Evolutionary conservation across 495 filamentous ascomycete species (phyloP).

Genomic region (Aspergillus haitiensis): DNA sequence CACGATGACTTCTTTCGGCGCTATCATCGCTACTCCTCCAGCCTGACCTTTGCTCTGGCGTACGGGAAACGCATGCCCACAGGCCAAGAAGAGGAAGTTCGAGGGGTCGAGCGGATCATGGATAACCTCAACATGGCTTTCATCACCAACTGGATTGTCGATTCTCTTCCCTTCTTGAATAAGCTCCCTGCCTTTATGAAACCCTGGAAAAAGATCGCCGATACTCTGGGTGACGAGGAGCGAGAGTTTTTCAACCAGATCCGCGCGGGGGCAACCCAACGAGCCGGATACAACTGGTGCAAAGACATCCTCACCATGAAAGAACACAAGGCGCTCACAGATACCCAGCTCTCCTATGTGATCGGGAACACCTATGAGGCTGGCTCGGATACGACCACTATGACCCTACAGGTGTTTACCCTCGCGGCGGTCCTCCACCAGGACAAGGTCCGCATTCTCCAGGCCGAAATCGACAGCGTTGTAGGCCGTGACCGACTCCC

Average conservation of each 20-base stretch:
- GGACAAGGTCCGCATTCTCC: conserved; percentile 18
- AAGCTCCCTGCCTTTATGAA: conserved; percentile 42
- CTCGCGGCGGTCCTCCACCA: conserved; percentile 30
- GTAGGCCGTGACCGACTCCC: conserved; percentile 43
- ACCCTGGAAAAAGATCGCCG: conserved; percentile 54
- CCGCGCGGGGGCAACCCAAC: not conserved
- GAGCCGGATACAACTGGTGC: conserved; percentile 1
- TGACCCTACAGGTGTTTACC: conserved; percentile 31
- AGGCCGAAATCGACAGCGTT: conserved; percentile 34
- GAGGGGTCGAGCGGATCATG: conserved; percentile 26
- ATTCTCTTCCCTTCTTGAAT: conserved; percentile 44
- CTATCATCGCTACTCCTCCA: conserved; percentile 59
- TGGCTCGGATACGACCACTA: conserved; percentile 38
- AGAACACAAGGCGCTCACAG: conserved; percentile 13
- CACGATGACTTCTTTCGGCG: conserved; percentile 50
- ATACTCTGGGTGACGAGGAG: conserved; percentile 5
- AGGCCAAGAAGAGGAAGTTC: conserved; percentile 31
- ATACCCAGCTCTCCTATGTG: conserved; percentile 33
- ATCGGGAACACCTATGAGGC: conserved; percentile 40
- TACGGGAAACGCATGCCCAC: conserved; percentile 54
- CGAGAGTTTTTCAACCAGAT: conserved; percentile 1
- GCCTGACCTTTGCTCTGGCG: conserved; percentile 56
- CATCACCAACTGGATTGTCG: conserved; percentile 24
- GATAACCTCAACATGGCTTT: conserved; percentile 22
- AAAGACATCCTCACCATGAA: conserved; percentile 1